These are phyloP conservation scores for Blastomyces gilchristii DNA, from an alignment of 2,329 filamentous ascomycete species.

Conservation along the genomic window DNA sequence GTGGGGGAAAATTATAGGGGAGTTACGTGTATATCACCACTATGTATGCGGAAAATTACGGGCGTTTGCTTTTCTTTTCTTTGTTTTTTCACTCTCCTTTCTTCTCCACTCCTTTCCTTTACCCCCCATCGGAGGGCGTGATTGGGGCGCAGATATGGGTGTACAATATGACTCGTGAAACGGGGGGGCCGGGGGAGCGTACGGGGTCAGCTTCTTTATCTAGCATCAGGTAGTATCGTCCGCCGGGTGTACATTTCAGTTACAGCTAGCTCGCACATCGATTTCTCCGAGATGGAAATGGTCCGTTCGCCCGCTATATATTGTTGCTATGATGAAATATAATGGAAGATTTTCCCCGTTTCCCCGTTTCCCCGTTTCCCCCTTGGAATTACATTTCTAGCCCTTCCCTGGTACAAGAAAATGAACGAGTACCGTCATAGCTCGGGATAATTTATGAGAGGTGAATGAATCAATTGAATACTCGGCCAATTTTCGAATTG, in stretches of 20 bases:
- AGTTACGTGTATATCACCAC: neutral
- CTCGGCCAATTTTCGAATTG: constrained; percentile 18
- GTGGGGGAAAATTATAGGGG: neutral
- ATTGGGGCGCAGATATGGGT: neutral
- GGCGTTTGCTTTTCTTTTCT: neutral
- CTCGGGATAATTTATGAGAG: neutral
- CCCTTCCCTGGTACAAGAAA: neutral
- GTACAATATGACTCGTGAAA: neutral
- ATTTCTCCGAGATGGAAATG: neutral
- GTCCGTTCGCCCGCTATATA: neutral
- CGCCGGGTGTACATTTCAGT: neutral
- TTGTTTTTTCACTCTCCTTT: neutral
- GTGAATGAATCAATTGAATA: constrained; percentile 17
- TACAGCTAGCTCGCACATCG: neutral
- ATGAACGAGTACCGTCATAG: neutral
- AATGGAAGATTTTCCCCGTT: neutral
- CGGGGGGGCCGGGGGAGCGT: no score
- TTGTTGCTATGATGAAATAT: neutral
- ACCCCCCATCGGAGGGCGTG: neutral
- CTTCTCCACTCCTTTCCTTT: neutral
- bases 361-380: neutral
- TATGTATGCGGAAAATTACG: neutral
- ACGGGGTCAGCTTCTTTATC: neutral
- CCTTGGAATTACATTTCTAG: neutral
- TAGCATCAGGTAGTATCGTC: neutral